These are phyloP conservation scores for Kurtzmaniella cleridarum DNA, from an alignment of 805 yeast species.

Conservation along the genomic window DNA sequence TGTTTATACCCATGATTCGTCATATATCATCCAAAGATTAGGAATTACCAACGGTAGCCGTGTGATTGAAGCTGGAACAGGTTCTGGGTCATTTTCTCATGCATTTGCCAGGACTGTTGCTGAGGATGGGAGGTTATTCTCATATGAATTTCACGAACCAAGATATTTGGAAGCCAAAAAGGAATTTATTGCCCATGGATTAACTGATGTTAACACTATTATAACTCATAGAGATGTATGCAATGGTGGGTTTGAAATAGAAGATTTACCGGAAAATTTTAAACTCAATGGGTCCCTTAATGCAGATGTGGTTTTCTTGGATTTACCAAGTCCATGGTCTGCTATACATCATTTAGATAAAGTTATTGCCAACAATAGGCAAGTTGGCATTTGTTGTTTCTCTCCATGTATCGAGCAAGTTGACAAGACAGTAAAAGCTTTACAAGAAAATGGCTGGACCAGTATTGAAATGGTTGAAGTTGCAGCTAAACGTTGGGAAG, in stretches of 20 bases:
- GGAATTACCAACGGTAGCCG: slow-evolving; percentile 66
- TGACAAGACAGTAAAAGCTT: slow-evolving; percentile 70
- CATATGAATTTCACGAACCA: slow-evolving; percentile 88
- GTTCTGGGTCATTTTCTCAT: slow-evolving; percentile 94
- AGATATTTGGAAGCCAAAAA: slow-evolving; percentile 71
- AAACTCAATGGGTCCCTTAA: slow-evolving; percentile 26
- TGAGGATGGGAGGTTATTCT: slow-evolving; percentile 56
- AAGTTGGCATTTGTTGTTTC: slow-evolving; percentile 83
- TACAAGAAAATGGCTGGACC: slow-evolving; percentile 76
- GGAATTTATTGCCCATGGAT: slow-evolving; percentile 73
- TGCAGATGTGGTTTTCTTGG: slow-evolving; percentile 79
- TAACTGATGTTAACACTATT: slow-evolving; percentile 45
- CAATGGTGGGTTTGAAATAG: slow-evolving; percentile 68
- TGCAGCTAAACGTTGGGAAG: slow-evolving; percentile 80
- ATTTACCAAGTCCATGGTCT: slow-evolving; percentile 95
- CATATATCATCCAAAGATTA: slow-evolving; percentile 81
- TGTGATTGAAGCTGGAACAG: slow-evolving; percentile 97
- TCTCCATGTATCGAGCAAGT: slow-evolving; percentile 99
- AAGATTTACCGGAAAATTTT: slow-evolving; percentile 22
- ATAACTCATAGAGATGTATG: slow-evolving; percentile 93
- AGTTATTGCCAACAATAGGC: slow-evolving; percentile 50
- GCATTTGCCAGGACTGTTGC: slow-evolving; percentile 80
- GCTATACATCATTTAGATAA: slow-evolving; percentile 72
- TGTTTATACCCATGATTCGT: slow-evolving; percentile 92
- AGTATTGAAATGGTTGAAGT: slow-evolving; percentile 90